phyloP scores from a whole-genome alignment of 176 grass and related monocot genomes.

The Coix lacrymajobi region DNA sequence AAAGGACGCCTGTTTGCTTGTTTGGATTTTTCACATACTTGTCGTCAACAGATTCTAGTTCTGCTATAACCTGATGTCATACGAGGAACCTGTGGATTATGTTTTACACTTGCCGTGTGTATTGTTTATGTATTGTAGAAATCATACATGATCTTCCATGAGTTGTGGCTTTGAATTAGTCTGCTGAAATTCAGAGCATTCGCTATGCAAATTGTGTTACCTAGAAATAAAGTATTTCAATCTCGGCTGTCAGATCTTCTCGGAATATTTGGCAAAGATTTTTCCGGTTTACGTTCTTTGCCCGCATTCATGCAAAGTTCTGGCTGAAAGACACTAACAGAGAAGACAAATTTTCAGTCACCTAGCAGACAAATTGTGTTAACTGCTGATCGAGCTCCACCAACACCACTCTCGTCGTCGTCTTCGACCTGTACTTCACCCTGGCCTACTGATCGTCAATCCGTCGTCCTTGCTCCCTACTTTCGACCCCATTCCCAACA shows the following conservation, averaged over 20 bases:
- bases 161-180: background rate
- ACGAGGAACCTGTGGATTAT: conserved; percentile 9
- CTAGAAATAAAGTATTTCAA: background rate
- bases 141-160: background rate
- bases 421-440: conserved; percentile 19
- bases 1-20: background rate
- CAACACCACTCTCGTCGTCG: conserved; percentile 40
- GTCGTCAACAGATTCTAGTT: background rate
- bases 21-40: background rate
- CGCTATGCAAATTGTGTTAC: background rate
- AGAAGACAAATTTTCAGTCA: too few species aligned
- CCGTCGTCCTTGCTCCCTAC: background rate
- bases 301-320: background rate
- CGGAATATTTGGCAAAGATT: background rate
- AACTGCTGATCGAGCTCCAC: too few species aligned
- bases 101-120: conserved; percentile 15
- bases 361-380: too few species aligned
- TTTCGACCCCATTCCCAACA: background rate
- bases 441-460: background rate
- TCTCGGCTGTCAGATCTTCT: background rate
- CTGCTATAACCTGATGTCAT: conserved; percentile 1
- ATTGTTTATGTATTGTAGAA: conserved; percentile 17
- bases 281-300: background rate
- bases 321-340: too few species aligned
- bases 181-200: background rate